phyloP scores from a whole-genome alignment of 176 grass and related monocot genomes.

The Avena eriantha region DNA sequence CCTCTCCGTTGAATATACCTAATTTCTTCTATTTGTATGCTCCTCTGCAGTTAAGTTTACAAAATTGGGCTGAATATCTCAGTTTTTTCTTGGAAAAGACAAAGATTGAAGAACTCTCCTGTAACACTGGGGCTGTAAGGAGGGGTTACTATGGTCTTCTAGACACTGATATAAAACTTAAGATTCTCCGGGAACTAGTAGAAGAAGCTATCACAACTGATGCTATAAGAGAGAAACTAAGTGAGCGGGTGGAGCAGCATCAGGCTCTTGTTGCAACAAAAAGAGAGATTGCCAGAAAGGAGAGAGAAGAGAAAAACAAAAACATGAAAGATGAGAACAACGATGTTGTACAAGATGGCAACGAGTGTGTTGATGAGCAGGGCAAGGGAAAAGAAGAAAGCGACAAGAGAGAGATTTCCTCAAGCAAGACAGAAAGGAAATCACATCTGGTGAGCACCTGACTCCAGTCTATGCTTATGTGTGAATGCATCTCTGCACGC shows the following conservation, averaged over 20 bases:
- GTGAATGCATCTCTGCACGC: background rate
- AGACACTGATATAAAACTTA: conserved; percentile 64
- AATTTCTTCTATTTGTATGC: conserved; percentile 40
- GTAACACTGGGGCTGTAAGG: conserved; percentile 55
- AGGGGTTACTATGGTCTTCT: conserved; percentile 88
- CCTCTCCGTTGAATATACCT: conserved; percentile 39
- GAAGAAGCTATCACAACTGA: conserved; percentile 69
- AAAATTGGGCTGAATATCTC: conserved; percentile 75
- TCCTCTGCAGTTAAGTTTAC: conserved; percentile 63
- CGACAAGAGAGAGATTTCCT: background rate
- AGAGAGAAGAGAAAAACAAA: conserved; percentile 48
- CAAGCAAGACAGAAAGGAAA: conserved; percentile 42
- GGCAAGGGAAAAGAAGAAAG: background rate
- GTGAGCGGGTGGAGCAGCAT: conserved; percentile 65
- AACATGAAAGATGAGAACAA: conserved; percentile 37
- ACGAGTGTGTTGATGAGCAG: conserved; percentile 30
- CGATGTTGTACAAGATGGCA: conserved; percentile 41
- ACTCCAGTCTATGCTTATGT: background rate
- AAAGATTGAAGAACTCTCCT: conserved; percentile 56
- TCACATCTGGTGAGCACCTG: conserved; percentile 42
- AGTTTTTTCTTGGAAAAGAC: conserved; percentile 69
- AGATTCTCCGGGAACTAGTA: conserved; percentile 67
- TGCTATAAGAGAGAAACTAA: conserved; percentile 69
- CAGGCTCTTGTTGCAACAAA: conserved; percentile 63
- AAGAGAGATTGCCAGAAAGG: conserved; percentile 70